Conservation (phyloP, 331 rosid genomes). For the Malus hybrid region DNA sequence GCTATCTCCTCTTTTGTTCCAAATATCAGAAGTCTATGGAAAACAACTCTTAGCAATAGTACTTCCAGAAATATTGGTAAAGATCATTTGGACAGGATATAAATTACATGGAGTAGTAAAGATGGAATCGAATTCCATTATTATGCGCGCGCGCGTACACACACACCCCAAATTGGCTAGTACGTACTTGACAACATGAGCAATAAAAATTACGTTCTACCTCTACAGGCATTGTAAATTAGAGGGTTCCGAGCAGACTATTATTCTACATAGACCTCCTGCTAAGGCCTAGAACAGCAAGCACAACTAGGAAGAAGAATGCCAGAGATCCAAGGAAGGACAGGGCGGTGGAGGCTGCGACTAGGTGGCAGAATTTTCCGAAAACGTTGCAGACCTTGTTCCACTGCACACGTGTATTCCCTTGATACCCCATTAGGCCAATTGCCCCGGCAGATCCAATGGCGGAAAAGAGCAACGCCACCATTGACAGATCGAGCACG, state of each 20-base stretch:
- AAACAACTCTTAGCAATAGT: background rate
- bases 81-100: background rate
- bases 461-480: conserved; percentile 61
- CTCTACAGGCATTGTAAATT: background rate
- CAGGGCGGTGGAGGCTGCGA: conserved; percentile 25
- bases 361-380: conserved; percentile 45
- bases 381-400: conserved; percentile 56
- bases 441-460: conserved; percentile 48
- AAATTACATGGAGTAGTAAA: background rate
- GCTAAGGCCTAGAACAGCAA: conserved; percentile 29
- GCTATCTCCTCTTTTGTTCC: too few species aligned
- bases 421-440: conserved; percentile 49
- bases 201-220: background rate
- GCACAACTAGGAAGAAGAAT: conserved; percentile 37
- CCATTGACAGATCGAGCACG: conserved; percentile 39
- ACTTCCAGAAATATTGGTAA: background rate
- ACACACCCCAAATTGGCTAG: background rate
- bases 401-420: conserved; percentile 74
- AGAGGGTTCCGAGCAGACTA: background rate
- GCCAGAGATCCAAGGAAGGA: conserved; percentile 42
- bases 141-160: background rate
- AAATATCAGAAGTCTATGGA: background rate
- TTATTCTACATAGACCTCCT: background rate
- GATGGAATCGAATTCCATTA: background rate
- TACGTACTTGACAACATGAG: background rate